Evolutionary conservation across 805 yeast genomes (phyloP).

Genomic region (Pichia manshurica): DNA sequence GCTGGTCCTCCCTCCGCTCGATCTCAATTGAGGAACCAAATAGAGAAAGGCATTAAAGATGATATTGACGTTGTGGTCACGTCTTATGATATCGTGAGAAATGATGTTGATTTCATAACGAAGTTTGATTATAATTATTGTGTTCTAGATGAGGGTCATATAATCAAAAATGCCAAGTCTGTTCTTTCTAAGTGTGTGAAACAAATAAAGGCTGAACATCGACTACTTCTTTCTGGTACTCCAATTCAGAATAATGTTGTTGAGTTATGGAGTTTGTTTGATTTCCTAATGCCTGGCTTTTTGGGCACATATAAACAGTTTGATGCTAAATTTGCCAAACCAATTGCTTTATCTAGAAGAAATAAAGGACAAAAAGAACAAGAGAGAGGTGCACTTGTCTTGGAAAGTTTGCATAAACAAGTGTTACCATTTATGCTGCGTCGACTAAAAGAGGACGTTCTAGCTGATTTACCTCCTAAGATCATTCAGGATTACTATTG

Average conservation of each 20-base stretch:
- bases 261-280: conserved; percentile 96
- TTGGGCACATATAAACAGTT: conserved; percentile 91
- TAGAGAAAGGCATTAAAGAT: conserved; percentile 35
- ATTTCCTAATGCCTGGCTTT: conserved; percentile 97
- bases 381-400: conserved; percentile 92
- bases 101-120: conserved; percentile 66
- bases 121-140: conserved; percentile 80
- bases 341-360: conserved; percentile 89
- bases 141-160: conserved; percentile 96
- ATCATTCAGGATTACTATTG: conserved; percentile 98
- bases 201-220: conserved; percentile 73
- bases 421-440: conserved; percentile 94
- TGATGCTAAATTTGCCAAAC: conserved; percentile 94
- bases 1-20: conserved; percentile 89
- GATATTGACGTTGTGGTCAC: conserved; percentile 78
- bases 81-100: conserved; percentile 93
- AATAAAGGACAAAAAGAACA: conserved; percentile 90
- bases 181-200: conserved; percentile 88
- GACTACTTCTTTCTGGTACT: conserved; percentile 90
- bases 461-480: conserved; percentile 95
- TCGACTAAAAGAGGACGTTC: conserved; percentile 91
- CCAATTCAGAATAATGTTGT: conserved; percentile 97
- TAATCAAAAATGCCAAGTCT: conserved; percentile 85
- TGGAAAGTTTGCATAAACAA: conserved; percentile 94
- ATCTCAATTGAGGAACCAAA: conserved; percentile 43